These are phyloP conservation scores for Heterobasidion irregulare DNA, from an alignment of 1,284 basidiomycete genomes.

Conservation along the genomic window DNA sequence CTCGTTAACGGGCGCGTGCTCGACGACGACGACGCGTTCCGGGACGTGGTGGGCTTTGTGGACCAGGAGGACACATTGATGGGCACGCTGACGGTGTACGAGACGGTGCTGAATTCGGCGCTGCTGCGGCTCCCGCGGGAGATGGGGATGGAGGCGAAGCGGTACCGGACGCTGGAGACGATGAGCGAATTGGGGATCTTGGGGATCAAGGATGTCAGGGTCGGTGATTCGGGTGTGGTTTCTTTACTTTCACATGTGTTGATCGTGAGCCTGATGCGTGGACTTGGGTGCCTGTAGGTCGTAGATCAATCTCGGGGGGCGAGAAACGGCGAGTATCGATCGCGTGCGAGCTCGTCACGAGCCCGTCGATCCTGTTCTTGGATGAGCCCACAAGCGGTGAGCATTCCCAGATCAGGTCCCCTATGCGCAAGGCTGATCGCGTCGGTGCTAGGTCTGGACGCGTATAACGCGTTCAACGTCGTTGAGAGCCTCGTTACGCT, in stretches of 20 bases:
- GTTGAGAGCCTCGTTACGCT: conserved; percentile 83
- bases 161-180: conserved; percentile 90
- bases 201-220: conserved; percentile 83
- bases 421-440: neutral
- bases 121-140: conserved; percentile 84
- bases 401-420: conserved; percentile 13
- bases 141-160: conserved; percentile 93
- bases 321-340: conserved; percentile 95
- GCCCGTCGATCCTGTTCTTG: conserved; percentile 90
- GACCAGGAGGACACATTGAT: conserved; percentile 98
- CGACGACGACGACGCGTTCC: conserved; percentile 62
- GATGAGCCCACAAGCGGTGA: conserved; percentile 94
- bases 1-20: conserved; percentile 85
- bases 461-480: conserved; percentile 94
- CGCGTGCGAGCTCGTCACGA: conserved; percentile 97
- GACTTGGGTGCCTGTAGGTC: conserved; percentile 29
- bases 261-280: conserved; percentile 3
- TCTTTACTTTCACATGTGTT: neutral
- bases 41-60: conserved; percentile 86
- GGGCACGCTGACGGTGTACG: conserved; percentile 94
- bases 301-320: conserved; percentile 88
- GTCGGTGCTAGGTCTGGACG: conserved; percentile 67
- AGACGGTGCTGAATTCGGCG: conserved; percentile 93
- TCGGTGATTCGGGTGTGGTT: conserved; percentile 73
- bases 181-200: conserved; percentile 94